Evolutionary conservation across 2,329 filamentous ascomycete genomes (phyloP).

Genomic region (Verticillium nonalfalfae): DNA sequence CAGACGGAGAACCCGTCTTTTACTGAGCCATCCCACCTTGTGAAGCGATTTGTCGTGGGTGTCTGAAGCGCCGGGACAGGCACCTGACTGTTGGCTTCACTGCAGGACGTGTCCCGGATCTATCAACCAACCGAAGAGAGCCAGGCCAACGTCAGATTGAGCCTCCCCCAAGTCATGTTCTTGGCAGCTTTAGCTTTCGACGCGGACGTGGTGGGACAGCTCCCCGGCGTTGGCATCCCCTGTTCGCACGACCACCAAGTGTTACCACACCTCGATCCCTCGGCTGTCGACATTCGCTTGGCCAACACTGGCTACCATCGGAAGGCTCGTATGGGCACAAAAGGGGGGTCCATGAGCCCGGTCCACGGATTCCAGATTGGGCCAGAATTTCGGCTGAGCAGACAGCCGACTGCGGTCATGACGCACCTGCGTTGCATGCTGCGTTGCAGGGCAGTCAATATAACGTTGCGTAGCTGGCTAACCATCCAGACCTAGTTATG

Average conservation of each 20-base stretch:
- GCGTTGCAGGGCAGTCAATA: background rate
- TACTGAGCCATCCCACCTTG: background rate
- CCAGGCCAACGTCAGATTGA: background rate
- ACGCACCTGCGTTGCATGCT: background rate
- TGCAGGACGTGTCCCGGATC: background rate
- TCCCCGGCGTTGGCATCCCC: background rate
- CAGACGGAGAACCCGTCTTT: too few species aligned
- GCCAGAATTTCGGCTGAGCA: background rate
- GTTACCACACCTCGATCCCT: background rate
- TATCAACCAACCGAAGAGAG: background rate
- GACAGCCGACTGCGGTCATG: background rate
- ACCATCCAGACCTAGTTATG: background rate
- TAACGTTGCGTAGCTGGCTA: background rate
- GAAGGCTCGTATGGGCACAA: background rate
- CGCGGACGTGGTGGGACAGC: background rate
- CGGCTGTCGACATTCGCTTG: background rate
- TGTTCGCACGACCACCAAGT: background rate
- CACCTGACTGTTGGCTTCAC: background rate
- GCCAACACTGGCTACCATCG: background rate
- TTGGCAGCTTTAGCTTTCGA: background rate
- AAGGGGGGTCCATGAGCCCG: background rate
- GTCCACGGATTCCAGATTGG: background rate
- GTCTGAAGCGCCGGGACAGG: background rate
- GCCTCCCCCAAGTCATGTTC: background rate
- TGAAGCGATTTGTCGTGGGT: background rate